Conservation (phyloP, 345 rosid species). For the Nephelium lappaceum region DNA sequence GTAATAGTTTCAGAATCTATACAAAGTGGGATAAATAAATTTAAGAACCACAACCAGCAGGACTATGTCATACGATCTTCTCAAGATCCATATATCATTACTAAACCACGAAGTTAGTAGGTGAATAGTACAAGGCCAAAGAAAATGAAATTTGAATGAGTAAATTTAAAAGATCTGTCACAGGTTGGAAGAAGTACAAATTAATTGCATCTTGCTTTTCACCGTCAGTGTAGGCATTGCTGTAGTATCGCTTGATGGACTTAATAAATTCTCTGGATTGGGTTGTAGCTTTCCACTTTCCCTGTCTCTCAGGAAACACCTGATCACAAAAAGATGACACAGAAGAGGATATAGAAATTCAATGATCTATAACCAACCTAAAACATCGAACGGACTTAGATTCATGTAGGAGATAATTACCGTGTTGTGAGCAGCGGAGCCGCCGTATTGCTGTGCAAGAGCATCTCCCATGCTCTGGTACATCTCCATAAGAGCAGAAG, state of each 20-base stretch:
- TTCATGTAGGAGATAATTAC: slow-evolving; percentile 31
- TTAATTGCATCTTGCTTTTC: slow-evolving; percentile 99
- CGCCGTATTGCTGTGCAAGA: slow-evolving; percentile 99
- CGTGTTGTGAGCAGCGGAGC: slow-evolving; percentile 97
- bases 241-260: slow-evolving; percentile 95
- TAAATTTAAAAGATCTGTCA: neutral
- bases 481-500: slow-evolving; percentile 98
- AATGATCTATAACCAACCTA: neutral
- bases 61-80: neutral
- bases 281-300: slow-evolving; percentile 98
- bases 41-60: neutral
- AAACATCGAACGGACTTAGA: neutral
- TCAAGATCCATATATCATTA: neutral
- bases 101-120: neutral
- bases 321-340: slow-evolving; percentile 31
- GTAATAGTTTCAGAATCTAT: slow-evolving; percentile 21
- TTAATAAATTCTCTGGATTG: slow-evolving; percentile 96
- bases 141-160: slow-evolving; percentile 1
- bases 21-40: neutral
- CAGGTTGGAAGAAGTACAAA: slow-evolving; percentile 52
- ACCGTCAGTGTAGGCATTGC: slow-evolving; percentile 94
- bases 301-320: slow-evolving; percentile 98
- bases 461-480: slow-evolving; percentile 99
- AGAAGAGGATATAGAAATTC: neutral
- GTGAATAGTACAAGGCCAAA: slow-evolving; percentile 8